phyloP scores from a whole-genome alignment of 2,329 filamentous ascomycete species.

The Calonectria pseudoreteaudii region DNA sequence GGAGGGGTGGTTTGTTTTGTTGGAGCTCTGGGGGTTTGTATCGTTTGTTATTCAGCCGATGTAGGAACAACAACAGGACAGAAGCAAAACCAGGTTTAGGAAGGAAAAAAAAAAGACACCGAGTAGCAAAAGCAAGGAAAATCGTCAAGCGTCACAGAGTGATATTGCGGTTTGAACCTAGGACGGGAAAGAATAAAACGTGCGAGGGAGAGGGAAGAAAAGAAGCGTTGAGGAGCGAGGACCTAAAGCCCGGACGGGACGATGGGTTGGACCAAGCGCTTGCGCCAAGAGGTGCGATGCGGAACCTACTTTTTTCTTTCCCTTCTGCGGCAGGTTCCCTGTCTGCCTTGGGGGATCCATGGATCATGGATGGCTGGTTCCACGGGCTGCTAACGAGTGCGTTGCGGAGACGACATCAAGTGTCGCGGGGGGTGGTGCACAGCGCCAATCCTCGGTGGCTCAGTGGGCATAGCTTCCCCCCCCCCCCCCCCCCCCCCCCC shows the following conservation, averaged over 20 bases:
- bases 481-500: not conserved
- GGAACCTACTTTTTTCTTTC: conserved; percentile 1
- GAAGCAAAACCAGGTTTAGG: not conserved
- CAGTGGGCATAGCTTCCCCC: not conserved
- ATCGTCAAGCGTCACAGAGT: not conserved
- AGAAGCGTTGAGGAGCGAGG: conserved; percentile 5
- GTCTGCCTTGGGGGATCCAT: conserved; percentile 10
- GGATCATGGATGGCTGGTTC: conserved; percentile 5
- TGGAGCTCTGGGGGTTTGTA: not conserved
- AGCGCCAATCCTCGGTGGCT: conserved; percentile 10
- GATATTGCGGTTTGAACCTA: not conserved
- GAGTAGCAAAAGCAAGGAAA: not conserved
- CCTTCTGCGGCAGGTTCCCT: not conserved
- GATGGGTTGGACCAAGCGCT: conserved; percentile 5
- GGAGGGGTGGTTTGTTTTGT: not conserved
- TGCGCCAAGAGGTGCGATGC: conserved; percentile 10
- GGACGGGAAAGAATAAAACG: not conserved
- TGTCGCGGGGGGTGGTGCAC: not conserved
- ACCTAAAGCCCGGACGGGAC: not conserved
- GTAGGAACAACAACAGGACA: conserved; percentile 2
- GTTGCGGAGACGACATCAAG: conserved; percentile 5
- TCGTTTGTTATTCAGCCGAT: not conserved
- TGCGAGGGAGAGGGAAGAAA: not conserved
- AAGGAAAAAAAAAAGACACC: not conserved
- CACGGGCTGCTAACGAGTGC: not conserved